Conservation (phyloP, 2,329 filamentous ascomycete species). For the Diaporthe vaccinii region DNA sequence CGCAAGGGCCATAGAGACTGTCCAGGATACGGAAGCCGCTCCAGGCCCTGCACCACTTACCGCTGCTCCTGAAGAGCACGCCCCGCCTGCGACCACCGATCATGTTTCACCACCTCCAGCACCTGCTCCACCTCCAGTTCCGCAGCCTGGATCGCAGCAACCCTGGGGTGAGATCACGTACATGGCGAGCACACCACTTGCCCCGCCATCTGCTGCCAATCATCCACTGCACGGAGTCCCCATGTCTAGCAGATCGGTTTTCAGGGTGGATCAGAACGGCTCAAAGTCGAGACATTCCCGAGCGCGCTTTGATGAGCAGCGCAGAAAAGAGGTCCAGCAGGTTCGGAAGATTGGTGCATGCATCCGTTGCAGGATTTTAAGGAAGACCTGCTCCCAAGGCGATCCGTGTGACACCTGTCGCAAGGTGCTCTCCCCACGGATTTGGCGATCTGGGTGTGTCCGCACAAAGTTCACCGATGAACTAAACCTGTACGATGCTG, state of each 20-base stretch:
- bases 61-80: constrained; percentile 32
- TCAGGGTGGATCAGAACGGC: constrained; percentile 67
- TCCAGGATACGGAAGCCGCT: constrained; percentile 41
- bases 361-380: constrained; percentile 74
- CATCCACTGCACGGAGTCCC: constrained; percentile 38
- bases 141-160: constrained; percentile 48
- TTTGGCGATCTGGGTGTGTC: constrained; percentile 76
- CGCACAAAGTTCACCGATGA: constrained; percentile 73
- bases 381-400: constrained; percentile 76
- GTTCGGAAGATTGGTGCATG: constrained; percentile 76
- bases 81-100: background rate
- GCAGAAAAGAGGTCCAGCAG: constrained; percentile 75
- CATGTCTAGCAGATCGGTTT: constrained; percentile 52
- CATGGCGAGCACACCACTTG: constrained; percentile 50
- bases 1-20: constrained; percentile 37
- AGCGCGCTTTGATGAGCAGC: constrained; percentile 68
- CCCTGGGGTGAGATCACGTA: constrained; percentile 70
- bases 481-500: constrained; percentile 73
- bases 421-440: constrained; percentile 72
- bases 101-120: constrained; percentile 26
- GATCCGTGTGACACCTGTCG: constrained; percentile 74
- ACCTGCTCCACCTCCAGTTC: background rate
- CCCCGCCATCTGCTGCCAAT: constrained; percentile 3
- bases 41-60: constrained; percentile 39
- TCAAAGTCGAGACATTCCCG: constrained; percentile 65